Percentiles rank a stretch among this genome's conserved stretches.
These are phyloP conservation scores for Tricholoma furcatifolium DNA, from an alignment of 768 basidiomycete genomes.

Conservation along the genomic window DNA sequence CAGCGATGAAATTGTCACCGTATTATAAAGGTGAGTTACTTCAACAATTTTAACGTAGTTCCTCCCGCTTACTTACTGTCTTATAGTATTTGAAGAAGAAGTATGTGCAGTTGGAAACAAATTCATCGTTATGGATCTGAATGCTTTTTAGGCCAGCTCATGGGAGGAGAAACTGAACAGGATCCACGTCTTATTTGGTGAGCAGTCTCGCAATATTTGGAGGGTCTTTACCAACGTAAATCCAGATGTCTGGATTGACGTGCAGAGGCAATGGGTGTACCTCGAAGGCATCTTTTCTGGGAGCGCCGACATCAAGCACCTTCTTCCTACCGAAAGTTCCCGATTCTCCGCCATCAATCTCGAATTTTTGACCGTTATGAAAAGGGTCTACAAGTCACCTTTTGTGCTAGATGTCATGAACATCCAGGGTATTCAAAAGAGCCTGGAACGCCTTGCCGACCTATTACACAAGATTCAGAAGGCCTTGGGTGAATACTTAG, in stretches of 20 bases:
- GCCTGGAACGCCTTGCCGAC: conserved; percentile 93
- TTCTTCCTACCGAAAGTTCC: conserved; percentile 95
- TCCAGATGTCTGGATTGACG: conserved; percentile 97
- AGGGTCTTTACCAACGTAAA: conserved; percentile 5
- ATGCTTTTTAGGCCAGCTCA: conserved; percentile 59
- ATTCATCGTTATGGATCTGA: conserved; percentile 7
- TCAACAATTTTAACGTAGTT: background rate
- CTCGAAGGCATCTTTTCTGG: conserved; percentile 99
- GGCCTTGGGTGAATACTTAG: conserved; percentile 97
- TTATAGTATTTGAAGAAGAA: conserved; percentile 85
- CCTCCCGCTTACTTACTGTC: conserved; percentile 1
- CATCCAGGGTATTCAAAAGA: conserved; percentile 95
- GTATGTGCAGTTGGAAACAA: conserved; percentile 28
- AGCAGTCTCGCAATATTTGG: conserved; percentile 14
- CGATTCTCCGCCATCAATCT: conserved; percentile 98
- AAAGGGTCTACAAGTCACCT: conserved; percentile 99
- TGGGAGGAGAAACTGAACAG: conserved; percentile 98
- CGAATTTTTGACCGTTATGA: conserved; percentile 98
- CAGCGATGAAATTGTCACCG: conserved; percentile 96
- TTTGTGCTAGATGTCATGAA: conserved; percentile 97
- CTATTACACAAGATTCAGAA: conserved; percentile 98
- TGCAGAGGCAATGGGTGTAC: conserved; percentile 99
- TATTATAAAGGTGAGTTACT: conserved; percentile 84
- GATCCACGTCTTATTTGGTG: conserved; percentile 94
- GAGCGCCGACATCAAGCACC: conserved; percentile 98